A percentile compares a stretch with the other conserved stretches of the same genome.
Evolutionary conservation across 805 yeast genomes (phyloP).

Genomic region (Saccharomyces jurei): DNA sequence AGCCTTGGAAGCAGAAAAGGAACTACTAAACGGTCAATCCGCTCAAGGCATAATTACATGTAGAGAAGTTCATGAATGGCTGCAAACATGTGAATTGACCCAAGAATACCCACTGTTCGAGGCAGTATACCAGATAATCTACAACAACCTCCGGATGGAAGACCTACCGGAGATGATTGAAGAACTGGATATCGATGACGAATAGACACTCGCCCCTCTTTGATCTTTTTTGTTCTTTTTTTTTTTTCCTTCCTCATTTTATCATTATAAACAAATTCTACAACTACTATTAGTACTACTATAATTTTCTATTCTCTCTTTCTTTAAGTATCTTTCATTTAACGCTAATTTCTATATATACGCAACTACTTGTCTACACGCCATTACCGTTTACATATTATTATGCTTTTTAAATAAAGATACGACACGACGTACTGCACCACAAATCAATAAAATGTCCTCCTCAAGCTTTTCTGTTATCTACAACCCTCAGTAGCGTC

Average conservation of each 20-base stretch:
- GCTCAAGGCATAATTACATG: constrained; percentile 92
- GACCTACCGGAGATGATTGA: constrained; percentile 66
- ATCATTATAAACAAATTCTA: neutral
- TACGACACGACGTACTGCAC: neutral
- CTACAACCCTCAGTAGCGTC: neutral
- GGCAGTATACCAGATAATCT: constrained; percentile 71
- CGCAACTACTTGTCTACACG: neutral
- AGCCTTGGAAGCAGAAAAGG: constrained; percentile 76
- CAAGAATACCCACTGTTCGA: constrained; percentile 63
- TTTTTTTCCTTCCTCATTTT: neutral
- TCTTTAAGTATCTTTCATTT: neutral
- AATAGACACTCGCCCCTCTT: neutral
- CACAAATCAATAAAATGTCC: neutral
- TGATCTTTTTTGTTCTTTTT: neutral
- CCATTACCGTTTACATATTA: neutral
- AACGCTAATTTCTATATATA: neutral
- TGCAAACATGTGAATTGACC: constrained; percentile 37
- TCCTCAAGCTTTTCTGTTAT: neutral
- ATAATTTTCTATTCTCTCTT: neutral
- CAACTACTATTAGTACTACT: neutral
- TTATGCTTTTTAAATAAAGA: neutral
- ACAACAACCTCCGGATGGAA: constrained; percentile 62
- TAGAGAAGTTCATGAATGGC: constrained; percentile 80
- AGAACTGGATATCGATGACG: constrained; percentile 24
- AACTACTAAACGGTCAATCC: constrained; percentile 83